phyloP scores from a whole-genome alignment of 257 asterid species.

The Catharanthus roseus region DNA sequence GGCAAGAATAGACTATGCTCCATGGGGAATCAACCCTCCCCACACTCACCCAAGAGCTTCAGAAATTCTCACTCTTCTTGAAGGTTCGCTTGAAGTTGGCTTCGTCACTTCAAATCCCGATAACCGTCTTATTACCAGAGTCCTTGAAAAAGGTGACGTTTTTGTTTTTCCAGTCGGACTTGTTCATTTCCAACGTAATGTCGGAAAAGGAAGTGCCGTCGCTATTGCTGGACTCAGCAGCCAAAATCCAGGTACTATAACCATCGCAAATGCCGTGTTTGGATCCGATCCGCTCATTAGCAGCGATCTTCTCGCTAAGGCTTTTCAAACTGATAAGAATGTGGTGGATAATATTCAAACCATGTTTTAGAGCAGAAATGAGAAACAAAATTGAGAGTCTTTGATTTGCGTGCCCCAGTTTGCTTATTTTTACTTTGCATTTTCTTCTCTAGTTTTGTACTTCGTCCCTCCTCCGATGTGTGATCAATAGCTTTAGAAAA shows the following conservation, averaged over 20 bases:
- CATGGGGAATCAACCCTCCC: constrained; percentile 3
- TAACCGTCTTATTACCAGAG: not conserved
- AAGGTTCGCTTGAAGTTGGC: not conserved
- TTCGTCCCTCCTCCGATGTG: too few relatives aligned
- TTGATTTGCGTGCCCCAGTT: too few relatives aligned
- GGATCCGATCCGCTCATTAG: not conserved
- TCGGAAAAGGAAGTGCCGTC: not conserved
- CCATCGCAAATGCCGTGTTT: not conserved
- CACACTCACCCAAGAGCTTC: constrained; percentile 1
- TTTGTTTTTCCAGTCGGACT: not conserved
- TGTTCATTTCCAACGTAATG: not conserved
- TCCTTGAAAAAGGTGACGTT: not conserved
- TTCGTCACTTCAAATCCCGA: constrained; percentile 1
- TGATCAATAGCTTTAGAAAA: too few relatives aligned
- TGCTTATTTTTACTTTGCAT: too few relatives aligned
- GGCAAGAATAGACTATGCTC: not conserved
- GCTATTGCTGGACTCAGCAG: constrained; percentile 3
- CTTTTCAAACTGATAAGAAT: not conserved
- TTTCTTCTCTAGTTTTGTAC: too few relatives aligned
- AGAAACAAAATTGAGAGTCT: not conserved
- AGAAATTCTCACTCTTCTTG: not conserved
- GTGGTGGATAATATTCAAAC: not conserved
- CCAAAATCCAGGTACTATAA: not conserved
- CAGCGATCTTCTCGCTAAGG: not conserved
- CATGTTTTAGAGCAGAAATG: not conserved